Percentiles rank a stretch among this genome's conserved stretches.
Conservation (phyloP, 148 eudicot genomes). For the Tetragonia tetragonoides region DNA sequence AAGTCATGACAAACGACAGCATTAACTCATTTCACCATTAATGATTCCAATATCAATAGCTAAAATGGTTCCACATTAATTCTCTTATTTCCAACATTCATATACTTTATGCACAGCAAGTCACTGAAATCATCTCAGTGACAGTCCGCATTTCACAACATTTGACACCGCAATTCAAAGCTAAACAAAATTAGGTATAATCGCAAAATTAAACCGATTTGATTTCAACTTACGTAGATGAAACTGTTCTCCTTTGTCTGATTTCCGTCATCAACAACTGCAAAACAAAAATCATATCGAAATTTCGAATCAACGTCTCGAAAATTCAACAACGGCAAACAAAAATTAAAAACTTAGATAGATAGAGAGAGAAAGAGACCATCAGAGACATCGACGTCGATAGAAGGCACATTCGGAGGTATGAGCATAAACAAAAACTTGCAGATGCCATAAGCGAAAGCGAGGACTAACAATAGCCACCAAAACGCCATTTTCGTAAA, state of each 20-base stretch:
- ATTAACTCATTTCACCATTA: no score
- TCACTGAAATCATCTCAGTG: no score
- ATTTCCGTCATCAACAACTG: conserved; percentile 87
- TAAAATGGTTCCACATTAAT: neutral
- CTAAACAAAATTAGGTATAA: neutral
- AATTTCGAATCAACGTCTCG: neutral
- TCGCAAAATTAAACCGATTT: neutral
- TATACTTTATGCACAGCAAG: neutral
- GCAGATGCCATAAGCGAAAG: conserved; percentile 69
- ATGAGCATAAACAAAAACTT: conserved; percentile 76
- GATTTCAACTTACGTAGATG: conserved; percentile 70
- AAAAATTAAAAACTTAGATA: neutral
- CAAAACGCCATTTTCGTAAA: conserved; percentile 63
- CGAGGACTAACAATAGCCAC: conserved; percentile 81
- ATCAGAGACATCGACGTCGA: conserved; percentile 90
- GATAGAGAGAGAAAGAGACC: conserved; percentile 38
- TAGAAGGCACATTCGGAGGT: conserved; percentile 91
- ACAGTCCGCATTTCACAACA: conserved; percentile 2
- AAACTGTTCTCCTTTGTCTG: conserved; percentile 86
- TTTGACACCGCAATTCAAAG: neutral
- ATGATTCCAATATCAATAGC: no score
- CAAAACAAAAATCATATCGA: neutral
- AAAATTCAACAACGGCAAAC: neutral
- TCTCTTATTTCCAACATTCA: neutral
- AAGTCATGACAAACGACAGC: no score